Evolutionary conservation across 1,284 basidiomycete species (phyloP).

Genomic region (Leccinum solheimii): DNA sequence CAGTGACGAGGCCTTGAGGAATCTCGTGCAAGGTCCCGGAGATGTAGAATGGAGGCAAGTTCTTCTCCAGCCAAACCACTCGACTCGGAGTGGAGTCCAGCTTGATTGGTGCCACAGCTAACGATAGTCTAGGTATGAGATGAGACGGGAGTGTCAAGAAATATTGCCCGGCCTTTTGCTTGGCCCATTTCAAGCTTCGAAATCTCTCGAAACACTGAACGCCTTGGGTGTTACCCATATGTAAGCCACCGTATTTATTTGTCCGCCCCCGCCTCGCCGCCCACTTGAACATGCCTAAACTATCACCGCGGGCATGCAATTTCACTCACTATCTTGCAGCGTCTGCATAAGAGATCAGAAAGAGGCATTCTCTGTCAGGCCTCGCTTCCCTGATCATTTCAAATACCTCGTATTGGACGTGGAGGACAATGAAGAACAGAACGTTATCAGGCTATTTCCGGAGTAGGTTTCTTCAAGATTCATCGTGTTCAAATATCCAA

Average conservation of each 20-base stretch:
- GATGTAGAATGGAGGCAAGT: conserved; percentile 78
- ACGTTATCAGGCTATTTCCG: conserved; percentile 83
- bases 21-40: conserved; percentile 69
- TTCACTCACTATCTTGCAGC: conserved; percentile 40
- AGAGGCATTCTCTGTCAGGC: conserved; percentile 84
- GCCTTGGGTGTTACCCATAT: conserved; percentile 81
- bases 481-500: not conserved
- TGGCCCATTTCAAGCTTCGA: conserved; percentile 87
- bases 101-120: conserved; percentile 6
- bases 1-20: conserved; percentile 56
- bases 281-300: not conserved
- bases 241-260: conserved; percentile 47
- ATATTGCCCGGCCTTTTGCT: conserved; percentile 84
- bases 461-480: conserved; percentile 44
- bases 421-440: conserved; percentile 88
- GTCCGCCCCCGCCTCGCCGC: not conserved
- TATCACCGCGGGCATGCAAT: not conserved
- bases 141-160: conserved; percentile 91
- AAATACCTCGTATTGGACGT: conserved; percentile 83
- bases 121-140: conserved; percentile 73
- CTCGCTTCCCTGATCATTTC: conserved; percentile 83
- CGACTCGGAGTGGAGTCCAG: not conserved
- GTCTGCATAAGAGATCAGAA: conserved; percentile 86
- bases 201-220: conserved; percentile 68
- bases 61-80: conserved; percentile 11